Percentiles rank a stretch among this genome's conserved stretches.
Evolutionary conservation across 306 rosid species (phyloP).

Genomic region (Psophocarpus tetragonolobus): DNA sequence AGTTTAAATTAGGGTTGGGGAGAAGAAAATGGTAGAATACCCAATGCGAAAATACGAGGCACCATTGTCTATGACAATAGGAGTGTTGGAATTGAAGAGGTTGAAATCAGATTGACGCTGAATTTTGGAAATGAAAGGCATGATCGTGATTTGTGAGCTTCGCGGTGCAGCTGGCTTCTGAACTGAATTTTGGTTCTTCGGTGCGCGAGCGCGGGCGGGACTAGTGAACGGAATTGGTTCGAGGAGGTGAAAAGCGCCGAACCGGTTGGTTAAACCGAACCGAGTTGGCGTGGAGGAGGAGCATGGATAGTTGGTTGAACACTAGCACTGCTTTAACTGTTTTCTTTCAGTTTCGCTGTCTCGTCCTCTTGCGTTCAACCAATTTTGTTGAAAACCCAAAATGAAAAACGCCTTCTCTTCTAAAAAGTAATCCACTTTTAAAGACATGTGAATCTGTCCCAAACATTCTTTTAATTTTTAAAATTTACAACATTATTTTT

Average conservation of each 20-base stretch:
- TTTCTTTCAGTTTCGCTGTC: not conserved
- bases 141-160: conserved; percentile 9
- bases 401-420: no score
- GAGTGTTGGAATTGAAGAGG: conserved; percentile 57
- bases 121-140: conserved; percentile 69
- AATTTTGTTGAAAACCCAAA: no score
- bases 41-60: conserved; percentile 87
- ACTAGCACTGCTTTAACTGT: not conserved
- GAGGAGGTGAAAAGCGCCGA: not conserved
- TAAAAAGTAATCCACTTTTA: no score
- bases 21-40: conserved; percentile 32
- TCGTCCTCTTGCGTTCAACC: not conserved
- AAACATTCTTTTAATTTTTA: no score
- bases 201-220: not conserved
- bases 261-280: conserved; percentile 12
- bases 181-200: not conserved
- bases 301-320: not conserved
- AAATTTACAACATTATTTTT: no score
- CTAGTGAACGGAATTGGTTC: not conserved
- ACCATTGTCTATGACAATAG: conserved; percentile 88
- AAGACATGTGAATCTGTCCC: no score
- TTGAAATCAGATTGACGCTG: conserved; percentile 67
- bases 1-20: conserved; percentile 43
- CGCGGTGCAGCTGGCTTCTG: not conserved
- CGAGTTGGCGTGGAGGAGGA: not conserved